phyloP scores from a whole-genome alignment of 805 yeast genomes.

The Brettanomyces sp. region DNA sequence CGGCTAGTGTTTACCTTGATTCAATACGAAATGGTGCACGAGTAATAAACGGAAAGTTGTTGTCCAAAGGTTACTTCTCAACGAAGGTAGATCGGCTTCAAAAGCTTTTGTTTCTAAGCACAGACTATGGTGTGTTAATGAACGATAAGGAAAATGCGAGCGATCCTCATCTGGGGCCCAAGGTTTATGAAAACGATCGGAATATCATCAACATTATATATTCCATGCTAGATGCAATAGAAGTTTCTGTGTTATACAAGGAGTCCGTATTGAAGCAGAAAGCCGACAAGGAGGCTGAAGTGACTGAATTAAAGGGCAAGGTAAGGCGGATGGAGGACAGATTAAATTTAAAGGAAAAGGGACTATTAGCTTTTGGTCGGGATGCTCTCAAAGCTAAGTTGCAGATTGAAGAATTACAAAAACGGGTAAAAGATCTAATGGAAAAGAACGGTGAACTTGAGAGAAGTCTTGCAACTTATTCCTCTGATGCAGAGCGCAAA shows the following conservation, averaged over 20 bases:
- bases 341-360: slow-evolving; percentile 11
- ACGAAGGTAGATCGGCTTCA: slow-evolving; percentile 11
- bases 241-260: slow-evolving; percentile 13
- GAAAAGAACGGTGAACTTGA: slow-evolving; percentile 11
- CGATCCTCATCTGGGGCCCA: not conserved
- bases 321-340: slow-evolving; percentile 2
- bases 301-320: slow-evolving; percentile 4
- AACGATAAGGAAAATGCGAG: not conserved
- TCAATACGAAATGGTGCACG: slow-evolving; percentile 18
- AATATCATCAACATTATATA: slow-evolving; percentile 20
- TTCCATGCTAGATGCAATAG: slow-evolving; percentile 16
- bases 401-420: slow-evolving; percentile 6
- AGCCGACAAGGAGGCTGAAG: slow-evolving; percentile 7
- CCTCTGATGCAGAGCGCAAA: slow-evolving; percentile 11
- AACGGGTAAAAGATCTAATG: slow-evolving; percentile 7
- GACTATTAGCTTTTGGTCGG: slow-evolving; percentile 10
- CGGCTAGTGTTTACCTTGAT: not conserved
- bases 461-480: slow-evolving; percentile 12
- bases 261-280: slow-evolving; percentile 9
- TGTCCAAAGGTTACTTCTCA: slow-evolving; percentile 18
- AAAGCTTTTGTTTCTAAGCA: slow-evolving; percentile 13
- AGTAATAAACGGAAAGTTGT: slow-evolving; percentile 17
- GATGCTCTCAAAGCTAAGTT: slow-evolving; percentile 11
- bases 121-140: slow-evolving; percentile 8
- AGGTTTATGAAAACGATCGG: slow-evolving; percentile 23